phyloP scores from a whole-genome alignment of 208 protist genomes.

The Naegleria fowleri region DNA sequence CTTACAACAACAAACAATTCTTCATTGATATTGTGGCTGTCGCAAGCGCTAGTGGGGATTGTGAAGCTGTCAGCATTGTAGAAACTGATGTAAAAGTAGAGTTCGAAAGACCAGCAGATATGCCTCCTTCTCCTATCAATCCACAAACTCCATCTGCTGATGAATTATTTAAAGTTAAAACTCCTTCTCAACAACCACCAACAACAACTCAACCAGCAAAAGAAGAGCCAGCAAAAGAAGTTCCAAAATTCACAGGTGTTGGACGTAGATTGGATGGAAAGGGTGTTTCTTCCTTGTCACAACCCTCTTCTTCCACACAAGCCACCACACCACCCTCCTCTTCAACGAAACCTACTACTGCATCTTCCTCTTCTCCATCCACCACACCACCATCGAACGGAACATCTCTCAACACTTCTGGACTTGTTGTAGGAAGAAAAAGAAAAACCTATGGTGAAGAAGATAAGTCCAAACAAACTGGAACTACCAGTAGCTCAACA shows the following conservation, averaged over 20 bases:
- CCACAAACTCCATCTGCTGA: not conserved
- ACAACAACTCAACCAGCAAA: not conserved
- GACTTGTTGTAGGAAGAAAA: not conserved
- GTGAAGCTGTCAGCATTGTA: conserved; percentile 75
- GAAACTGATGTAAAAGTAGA: conserved; percentile 86
- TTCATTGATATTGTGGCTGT: conserved; percentile 70
- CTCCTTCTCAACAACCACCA: not conserved
- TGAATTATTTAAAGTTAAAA: not conserved
- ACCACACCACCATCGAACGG: not conserved
- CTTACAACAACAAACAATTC: conserved; percentile 74
- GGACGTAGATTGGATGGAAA: conserved; percentile 3
- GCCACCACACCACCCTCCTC: not conserved
- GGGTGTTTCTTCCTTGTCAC: not conserved
- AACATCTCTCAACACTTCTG: not conserved
- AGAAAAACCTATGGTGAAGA: not conserved
- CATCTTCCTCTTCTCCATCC: not conserved
- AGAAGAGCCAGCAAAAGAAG: not conserved
- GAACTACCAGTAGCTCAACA: not conserved
- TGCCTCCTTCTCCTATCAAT: conserved; percentile 61
- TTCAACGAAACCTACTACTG: not conserved
- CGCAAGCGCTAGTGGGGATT: not conserved
- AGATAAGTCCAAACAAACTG: not conserved
- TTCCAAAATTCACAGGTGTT: not conserved
- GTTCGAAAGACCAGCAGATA: conserved; percentile 80
- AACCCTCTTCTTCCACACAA: not conserved